Evolutionary conservation across 352 stramenopile genomes (phyloP), one percentile per base, ranked within the genome.

Genomic region (Plasmopara halstedii): DNA sequence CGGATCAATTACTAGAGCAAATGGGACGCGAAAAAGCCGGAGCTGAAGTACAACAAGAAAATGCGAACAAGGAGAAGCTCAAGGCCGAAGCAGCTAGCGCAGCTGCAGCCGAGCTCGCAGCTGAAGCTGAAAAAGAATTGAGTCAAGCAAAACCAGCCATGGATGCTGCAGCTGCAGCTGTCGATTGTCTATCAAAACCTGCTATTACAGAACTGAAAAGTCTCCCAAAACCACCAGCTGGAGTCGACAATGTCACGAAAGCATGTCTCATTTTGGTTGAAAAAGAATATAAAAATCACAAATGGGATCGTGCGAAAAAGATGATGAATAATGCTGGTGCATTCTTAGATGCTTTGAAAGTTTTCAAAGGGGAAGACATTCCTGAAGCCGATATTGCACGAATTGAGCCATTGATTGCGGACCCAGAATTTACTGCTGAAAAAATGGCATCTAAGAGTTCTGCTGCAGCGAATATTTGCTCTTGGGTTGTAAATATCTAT

Each of bases 301-400:
- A 97, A 46, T 99, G 96, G 96, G 94, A 98, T 46, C 83, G 88
- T 15, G 96, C 96, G 27, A 98, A 99, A 72, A 97, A 97, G 63
- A 99, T 99, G 96, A 99, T 99, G 96, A 89, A 93, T 55, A 98
- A 98, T 56, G 85, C 97, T 3, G 95, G 95, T 26, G 76, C 85
- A 36, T 99, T 99, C 58, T 82, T 98, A 32, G 85, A 93, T 29
- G 72, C 85, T 17, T 66, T 98, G 13, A 89, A 96, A 48, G 85
- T 81, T 5, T 98, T 98, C 59, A 73, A 73, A 8, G 94, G 95
- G 10, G 88, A 98, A 59, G 83, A 97, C 44, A 98, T 98, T 37
- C 90, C 95, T 0, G 95, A 99, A 51, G 69, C 95, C 6, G 93
- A 98, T 53, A 88, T 98, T 45, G 74, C 66, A 17, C 70, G 91